A percentile compares a stretch with the other conserved stretches of the same genome.
phyloP scores from a whole-genome alignment of 441 rosid genomes.

The Rhodomyrtus psidioides region DNA sequence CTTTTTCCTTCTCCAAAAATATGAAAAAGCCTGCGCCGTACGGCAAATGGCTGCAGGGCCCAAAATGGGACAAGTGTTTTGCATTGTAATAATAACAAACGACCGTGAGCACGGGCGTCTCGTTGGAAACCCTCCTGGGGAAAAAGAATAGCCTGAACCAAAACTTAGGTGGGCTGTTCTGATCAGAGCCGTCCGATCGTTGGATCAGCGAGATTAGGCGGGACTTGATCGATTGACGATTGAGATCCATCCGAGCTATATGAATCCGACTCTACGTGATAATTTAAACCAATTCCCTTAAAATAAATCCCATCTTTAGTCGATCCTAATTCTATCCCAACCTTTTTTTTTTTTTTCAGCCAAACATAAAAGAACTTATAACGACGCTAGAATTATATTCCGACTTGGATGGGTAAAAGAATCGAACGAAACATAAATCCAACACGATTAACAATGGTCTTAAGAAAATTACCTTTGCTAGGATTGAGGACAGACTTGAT shows the following conservation, averaged over 20 bases:
- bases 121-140: background rate
- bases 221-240: background rate
- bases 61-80: background rate
- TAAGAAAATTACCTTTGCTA: background rate
- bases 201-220: background rate
- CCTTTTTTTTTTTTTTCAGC: background rate
- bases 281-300: background rate
- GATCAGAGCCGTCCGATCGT: background rate
- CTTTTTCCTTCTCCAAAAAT: background rate
- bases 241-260: background rate
- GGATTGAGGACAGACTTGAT: background rate
- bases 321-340: background rate
- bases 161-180: background rate
- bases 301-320: background rate
- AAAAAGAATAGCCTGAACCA: background rate
- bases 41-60: background rate
- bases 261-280: background rate
- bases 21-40: background rate
- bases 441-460: background rate
- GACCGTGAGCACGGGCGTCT: background rate
- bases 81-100: background rate
- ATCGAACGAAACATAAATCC: background rate
- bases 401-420: background rate
- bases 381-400: too few relatives aligned
- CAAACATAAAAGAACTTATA: background rate